A percentile compares a stretch with the other conserved stretches of the same genome.
Evolutionary conservation across 2,329 filamentous ascomycete species (phyloP).

Genomic region (Pyrenochaeta sp.): DNA sequence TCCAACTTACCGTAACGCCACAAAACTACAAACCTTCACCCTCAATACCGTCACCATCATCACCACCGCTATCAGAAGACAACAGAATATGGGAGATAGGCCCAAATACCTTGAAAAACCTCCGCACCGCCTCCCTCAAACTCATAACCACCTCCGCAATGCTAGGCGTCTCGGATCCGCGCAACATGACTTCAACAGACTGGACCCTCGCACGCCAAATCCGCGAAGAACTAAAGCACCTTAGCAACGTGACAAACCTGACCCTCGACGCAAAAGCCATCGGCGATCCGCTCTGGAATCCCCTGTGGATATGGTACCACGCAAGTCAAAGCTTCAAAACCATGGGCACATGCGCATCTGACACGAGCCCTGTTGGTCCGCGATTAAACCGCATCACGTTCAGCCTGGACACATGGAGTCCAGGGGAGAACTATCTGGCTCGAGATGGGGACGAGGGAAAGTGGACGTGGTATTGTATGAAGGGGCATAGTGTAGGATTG

Average conservation of each 20-base stretch:
- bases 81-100: conserved; percentile 41
- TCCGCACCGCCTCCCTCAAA: conserved; percentile 40
- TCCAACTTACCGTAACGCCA: conserved; percentile 44
- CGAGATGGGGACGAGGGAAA: conserved; percentile 28
- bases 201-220: conserved; percentile 44
- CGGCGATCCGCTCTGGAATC: conserved; percentile 51
- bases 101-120: conserved; percentile 23
- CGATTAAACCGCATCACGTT: conserved; percentile 45
- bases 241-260: conserved; percentile 29
- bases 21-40: conserved; percentile 32
- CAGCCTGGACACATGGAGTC: conserved; percentile 45
- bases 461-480: conserved; percentile 48
- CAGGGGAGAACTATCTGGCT: conserved; percentile 46
- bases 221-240: conserved; percentile 30
- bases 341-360: conserved; percentile 29
- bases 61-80: conserved; percentile 2
- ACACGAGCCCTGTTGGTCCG: conserved; percentile 20
- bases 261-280: conserved; percentile 46
- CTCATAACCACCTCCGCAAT: conserved; percentile 46
- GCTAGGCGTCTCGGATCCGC: conserved; percentile 48
- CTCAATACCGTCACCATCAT: conserved; percentile 1
- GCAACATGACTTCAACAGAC: conserved; percentile 40
- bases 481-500: conserved; percentile 34
- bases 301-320: conserved; percentile 52
- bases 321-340: conserved; percentile 44